phyloP scores from a whole-genome alignment of 805 yeast species.

The Candida sithepensis region DNA sequence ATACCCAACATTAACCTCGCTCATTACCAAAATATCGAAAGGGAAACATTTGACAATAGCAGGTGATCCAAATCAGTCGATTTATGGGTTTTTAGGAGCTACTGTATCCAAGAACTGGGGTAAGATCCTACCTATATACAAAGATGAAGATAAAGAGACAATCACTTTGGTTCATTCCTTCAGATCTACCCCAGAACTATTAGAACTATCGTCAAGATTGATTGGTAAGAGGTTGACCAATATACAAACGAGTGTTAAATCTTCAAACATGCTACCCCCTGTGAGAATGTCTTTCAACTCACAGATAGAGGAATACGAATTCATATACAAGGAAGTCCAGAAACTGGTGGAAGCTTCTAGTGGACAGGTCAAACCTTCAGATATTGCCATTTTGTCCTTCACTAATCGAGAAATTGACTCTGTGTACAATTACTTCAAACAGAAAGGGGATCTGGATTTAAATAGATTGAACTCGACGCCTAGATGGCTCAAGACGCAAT shows the following conservation, averaged over 20 bases:
- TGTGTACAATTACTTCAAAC: slow-evolving; percentile 35
- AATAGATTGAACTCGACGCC: slow-evolving; percentile 45
- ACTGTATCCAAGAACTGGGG: slow-evolving; percentile 26
- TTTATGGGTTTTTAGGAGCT: slow-evolving; percentile 64
- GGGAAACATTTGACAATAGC: slow-evolving; percentile 58
- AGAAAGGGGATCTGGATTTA: slow-evolving; percentile 37
- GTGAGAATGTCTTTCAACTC: slow-evolving; percentile 26
- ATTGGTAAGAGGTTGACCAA: slow-evolving; percentile 14
- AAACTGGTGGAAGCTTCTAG: slow-evolving; percentile 39
- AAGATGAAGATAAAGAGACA: slow-evolving; percentile 23
- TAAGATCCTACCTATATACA: slow-evolving; percentile 13
- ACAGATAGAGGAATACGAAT: slow-evolving; percentile 37
- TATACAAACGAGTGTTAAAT: slow-evolving; percentile 17
- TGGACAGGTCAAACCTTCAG: slow-evolving; percentile 39
- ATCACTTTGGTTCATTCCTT: slow-evolving; percentile 49
- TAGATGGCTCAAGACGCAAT: slow-evolving; percentile 46
- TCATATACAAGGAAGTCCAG: slow-evolving; percentile 42
- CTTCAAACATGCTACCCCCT: slow-evolving; percentile 18
- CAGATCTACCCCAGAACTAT: slow-evolving; percentile 57
- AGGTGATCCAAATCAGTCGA: slow-evolving; percentile 70
- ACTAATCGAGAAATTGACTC: slow-evolving; percentile 47
- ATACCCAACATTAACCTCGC: slow-evolving; percentile 44
- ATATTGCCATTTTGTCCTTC: slow-evolving; percentile 51
- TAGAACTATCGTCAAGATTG: slow-evolving; percentile 38
- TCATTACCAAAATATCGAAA: slow-evolving; percentile 37